Evolutionary conservation across 2,329 filamentous ascomycete genomes (phyloP).

Genomic region (Fusarium aywerte): DNA sequence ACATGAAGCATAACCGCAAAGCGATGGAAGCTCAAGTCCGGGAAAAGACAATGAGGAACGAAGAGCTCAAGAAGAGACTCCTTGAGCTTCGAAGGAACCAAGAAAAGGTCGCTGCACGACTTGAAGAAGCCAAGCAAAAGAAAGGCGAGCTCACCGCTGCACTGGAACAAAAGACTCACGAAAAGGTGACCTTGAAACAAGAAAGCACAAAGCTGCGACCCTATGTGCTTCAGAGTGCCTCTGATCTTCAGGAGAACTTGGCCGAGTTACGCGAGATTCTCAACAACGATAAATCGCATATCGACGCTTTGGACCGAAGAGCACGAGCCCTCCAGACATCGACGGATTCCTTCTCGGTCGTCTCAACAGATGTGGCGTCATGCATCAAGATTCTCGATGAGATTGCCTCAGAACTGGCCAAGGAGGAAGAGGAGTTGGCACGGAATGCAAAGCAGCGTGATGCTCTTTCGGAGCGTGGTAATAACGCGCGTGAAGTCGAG

Average conservation of each 20-base stretch:
- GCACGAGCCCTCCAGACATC: constrained; percentile 92
- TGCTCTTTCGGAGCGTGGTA: constrained; percentile 85
- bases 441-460: constrained; percentile 85
- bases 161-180: constrained; percentile 77
- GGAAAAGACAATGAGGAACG: constrained; percentile 86
- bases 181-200: constrained; percentile 77
- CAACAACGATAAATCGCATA: constrained; percentile 80
- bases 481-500: constrained; percentile 92
- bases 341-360: constrained; percentile 86
- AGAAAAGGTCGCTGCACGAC: constrained; percentile 81
- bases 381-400: constrained; percentile 93
- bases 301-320: constrained; percentile 87
- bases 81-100: constrained; percentile 84
- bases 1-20: constrained; percentile 82
- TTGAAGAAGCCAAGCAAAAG: constrained; percentile 84
- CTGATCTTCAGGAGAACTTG: constrained; percentile 81
- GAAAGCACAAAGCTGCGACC: constrained; percentile 91
- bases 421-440: constrained; percentile 90
- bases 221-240: constrained; percentile 90
- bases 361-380: constrained; percentile 84
- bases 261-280: constrained; percentile 84
- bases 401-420: constrained; percentile 82
- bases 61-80: constrained; percentile 84
- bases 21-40: constrained; percentile 83
- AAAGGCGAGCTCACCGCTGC: constrained; percentile 79